Evolutionary conservation across 2,329 filamentous ascomycete genomes (phyloP), one percentile per base, ranked within the genome.

Genomic region (Colletotrichum cuscutae): DNA sequence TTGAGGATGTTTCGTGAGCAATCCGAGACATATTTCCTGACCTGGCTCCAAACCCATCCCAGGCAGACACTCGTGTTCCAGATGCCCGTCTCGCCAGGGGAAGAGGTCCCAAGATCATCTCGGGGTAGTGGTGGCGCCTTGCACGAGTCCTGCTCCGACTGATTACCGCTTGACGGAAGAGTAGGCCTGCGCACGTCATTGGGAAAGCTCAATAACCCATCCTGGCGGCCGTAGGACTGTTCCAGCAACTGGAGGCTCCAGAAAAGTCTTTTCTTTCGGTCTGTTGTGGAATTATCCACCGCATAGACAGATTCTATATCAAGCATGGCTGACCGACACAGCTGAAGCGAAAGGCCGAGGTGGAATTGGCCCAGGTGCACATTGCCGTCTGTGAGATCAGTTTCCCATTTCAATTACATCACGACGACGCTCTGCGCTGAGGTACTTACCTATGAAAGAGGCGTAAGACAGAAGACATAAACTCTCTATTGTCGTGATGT

Each of bases 191-290:
- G 80, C 1, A 83, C 82, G 4, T 86, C 85, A 0, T 81, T 82
- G 0, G 85, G 81, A 0, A 83, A 76, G 49, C 82, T 84, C 26
- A 87, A 74, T 0, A 86, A 80, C 1, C 85, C 84, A 4, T 80
- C 82, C 57, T 87, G 85, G 8, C 84, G 82, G 1, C 86, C 86
- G 54, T 88, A 88, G 0, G 81, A 84, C 62, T 88, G 86, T 65
- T 88, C 86, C 0, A 88, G 82, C 2, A 86, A 76, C 64, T 88
- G 85, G 0, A 88, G 79, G 65, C 86, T 88, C 86, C 86, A 88
- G 37, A 88, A 88, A 0, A 88, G 78, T 3, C 85, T 77, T 75
- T 84, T 87, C 76, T 88, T 88, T 11, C 86, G 82, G 65, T 88
- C 84, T 0, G 78, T 75, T 1, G 75, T 76, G 0, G 80, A 77